Conservation (phyloP, 176 grass and related monocot genomes). For the Triticum turgidum region DNA sequence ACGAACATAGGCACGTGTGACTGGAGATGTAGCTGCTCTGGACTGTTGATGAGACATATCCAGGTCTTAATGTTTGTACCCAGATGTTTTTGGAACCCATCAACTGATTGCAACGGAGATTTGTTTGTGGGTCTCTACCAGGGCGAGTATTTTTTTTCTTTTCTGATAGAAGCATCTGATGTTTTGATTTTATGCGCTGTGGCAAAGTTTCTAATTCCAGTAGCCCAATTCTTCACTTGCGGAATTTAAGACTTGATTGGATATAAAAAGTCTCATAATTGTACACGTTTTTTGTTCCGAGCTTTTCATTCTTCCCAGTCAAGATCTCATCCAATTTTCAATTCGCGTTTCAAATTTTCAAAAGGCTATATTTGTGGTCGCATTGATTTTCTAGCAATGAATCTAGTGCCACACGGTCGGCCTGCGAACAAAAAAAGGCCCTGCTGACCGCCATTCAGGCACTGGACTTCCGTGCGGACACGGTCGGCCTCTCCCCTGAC, state of each 20-base stretch:
- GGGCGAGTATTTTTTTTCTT: background rate
- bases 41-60: background rate
- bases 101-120: background rate
- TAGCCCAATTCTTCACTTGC: background rate
- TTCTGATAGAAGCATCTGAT: constrained; percentile 6
- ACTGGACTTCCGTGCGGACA: too few relatives aligned
- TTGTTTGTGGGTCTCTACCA: constrained; percentile 5
- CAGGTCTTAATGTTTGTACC: constrained; percentile 3
- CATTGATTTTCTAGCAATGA: too few relatives aligned
- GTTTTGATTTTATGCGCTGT: constrained; percentile 4
- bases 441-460: too few relatives aligned
- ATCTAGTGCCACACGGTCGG: too few relatives aligned
- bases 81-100: background rate
- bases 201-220: background rate
- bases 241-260: background rate
- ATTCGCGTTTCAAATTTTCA: background rate
- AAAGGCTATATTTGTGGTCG: background rate
- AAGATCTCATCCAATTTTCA: background rate
- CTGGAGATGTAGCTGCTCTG: background rate
- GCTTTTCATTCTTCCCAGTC: background rate
- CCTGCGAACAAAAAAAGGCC: too few relatives aligned
- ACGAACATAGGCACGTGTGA: background rate
- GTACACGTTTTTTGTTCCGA: background rate
- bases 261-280: background rate
- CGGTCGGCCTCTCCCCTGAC: too few relatives aligned